A percentile compares a stretch with the other conserved stretches of the same genome.
Conservation (phyloP, 306 rosid genomes). For the Pyrus pyrifolia region DNA sequence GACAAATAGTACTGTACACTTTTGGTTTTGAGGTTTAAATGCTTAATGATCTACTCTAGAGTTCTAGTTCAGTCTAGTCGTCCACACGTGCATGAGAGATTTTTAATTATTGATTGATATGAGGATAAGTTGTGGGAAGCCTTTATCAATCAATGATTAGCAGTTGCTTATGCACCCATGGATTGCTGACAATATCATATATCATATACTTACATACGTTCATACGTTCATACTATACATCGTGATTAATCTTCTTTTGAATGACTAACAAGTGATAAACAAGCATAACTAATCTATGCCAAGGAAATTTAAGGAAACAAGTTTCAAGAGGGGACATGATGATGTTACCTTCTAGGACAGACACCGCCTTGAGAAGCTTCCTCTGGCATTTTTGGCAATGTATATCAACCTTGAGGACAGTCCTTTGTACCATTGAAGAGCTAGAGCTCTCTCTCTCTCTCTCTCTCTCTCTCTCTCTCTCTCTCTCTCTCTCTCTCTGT, state of each 20-base stretch:
- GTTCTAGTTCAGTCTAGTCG: neutral
- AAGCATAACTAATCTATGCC: neutral
- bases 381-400: slow-evolving; percentile 48
- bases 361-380: slow-evolving; percentile 46
- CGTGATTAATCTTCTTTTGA: neutral
- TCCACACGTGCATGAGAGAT: neutral
- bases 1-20: no score
- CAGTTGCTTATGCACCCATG: neutral
- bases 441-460: neutral
- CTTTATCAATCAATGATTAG: neutral
- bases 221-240: no score
- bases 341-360: slow-evolving; percentile 44
- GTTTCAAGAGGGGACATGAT: neutral
- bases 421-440: slow-evolving; percentile 39
- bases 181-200: neutral
- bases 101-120: neutral
- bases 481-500: no score
- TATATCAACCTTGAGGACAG: slow-evolving; percentile 49
- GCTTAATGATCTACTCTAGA: neutral
- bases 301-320: neutral
- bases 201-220: no score
- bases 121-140: neutral
- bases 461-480: neutral
- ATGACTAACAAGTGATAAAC: neutral
- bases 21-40: neutral